Evolutionary conservation across 169 alveolate species (phyloP), one percentile per base, ranked within the genome.

Genomic region (Cryptosporidium muris): DNA sequence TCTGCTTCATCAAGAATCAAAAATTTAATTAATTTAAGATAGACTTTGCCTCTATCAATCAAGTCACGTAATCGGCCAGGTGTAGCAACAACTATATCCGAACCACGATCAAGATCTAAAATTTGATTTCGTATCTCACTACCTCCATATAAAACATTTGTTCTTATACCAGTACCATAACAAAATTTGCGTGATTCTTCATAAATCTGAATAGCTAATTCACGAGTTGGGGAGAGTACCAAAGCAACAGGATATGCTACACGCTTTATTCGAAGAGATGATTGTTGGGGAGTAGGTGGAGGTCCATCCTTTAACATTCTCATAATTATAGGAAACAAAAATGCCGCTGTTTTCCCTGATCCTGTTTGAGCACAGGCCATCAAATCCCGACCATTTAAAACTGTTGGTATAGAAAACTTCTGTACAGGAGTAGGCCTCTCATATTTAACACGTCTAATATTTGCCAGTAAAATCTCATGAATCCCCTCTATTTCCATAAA

Each of bases 341-440:
- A 98, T 4, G 99, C 99, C 3, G 98, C 99, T 3, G 99, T 98
- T 88, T 98, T 98, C 0, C 99, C 99, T 36, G 98, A 94, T 4
- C 99, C 99, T 34, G 99, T 97, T 68, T 96, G 98, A 1, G 99
- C 99, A 82, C 98, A 95, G 2, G 98, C 99, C 92, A 97, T 93
- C 67, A 97, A 85, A 85, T 98, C 99, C 66, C 97, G 91, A 49
- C 96, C 96, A 12, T 94, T 89, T 66, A 96, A 81, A 1, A 96
- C 91, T 58, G 95, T 92, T 12, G 99, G 99, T 54, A 98, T 96
- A 37, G 98, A 91, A 85, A 96, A 95, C 88, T 95, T 95, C 93
- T 98, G 98, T 42, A 98, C 95, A 3, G 98, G 96, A 5, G 99
- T 97, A 34, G 98, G 98, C 81, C 91, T 91, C 52, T 95, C 95